Base-by-base conservation (phyloP, 345 rosid species). In the Hibiscus mutabilis region DNA sequence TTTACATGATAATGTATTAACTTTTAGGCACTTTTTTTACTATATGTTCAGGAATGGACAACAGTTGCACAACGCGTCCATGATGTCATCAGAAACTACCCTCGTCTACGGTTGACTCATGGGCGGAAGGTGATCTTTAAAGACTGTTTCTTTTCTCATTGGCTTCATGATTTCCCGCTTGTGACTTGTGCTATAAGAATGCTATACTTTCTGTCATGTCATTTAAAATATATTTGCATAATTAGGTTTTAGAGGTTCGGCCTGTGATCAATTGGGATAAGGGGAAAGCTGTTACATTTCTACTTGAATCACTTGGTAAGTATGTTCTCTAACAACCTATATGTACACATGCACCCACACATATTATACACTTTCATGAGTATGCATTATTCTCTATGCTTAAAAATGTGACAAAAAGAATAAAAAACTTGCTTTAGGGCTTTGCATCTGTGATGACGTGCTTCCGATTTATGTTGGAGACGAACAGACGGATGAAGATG, bases 401-500 rank as follows among this genome's bases (percentile, higher is more conserved):
- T 27, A 31, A 27, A 25, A 11, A 59, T 16, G n/a, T 10, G 15
- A 16, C 14, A 56, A 35, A 33, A 37, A 8, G 11, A 37, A 37
- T 1, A 69, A 59, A 11, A 2, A 13, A 61, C 57, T 69, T 13
- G 6, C 44, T 80, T 53, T 72, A 93, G 98, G 91, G 13, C 81
- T 91, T 27, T 80, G 63, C 71, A 82, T 88, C 56, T 76, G 91
- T 25, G 89, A 90, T 11, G 97, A 90, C 13, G 92, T 94, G 65
- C 92, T 94, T 40, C 98, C 98, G 19, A 94, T 94, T 64, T 94
- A 94, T 76, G 89, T 94, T 1, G 98, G 97, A 40, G 98, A 94
- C 81, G 98, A 94, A 76, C 79, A 82, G 72, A 94, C 98, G 58
- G 98, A 94, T 69, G 97, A 94, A 85, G 97, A 94, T 88, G 98